Conservation (phyloP, 2,329 filamentous ascomycete species). For the Colletotrichum paranaense region DNA sequence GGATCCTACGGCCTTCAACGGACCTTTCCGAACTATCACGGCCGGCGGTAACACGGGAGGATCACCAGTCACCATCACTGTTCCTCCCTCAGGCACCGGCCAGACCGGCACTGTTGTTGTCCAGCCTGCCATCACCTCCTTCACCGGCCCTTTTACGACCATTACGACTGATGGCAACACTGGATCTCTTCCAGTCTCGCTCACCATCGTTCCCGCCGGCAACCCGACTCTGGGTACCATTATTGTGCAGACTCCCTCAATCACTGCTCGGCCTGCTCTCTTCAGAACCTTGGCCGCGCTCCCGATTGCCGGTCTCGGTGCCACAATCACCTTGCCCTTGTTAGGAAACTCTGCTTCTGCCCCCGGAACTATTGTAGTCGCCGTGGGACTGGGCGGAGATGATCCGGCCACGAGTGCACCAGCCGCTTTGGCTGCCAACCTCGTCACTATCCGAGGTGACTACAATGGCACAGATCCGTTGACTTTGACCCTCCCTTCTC, state of each 20-base stretch:
- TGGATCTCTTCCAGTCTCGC: slow-evolving; percentile 18
- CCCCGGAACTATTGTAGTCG: slow-evolving; percentile 8
- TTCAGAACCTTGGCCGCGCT: slow-evolving; percentile 17
- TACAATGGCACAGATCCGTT: slow-evolving; percentile 11
- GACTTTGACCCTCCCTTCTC: slow-evolving; percentile 6
- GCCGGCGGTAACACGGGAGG: slow-evolving; percentile 17
- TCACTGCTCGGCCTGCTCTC: neutral
- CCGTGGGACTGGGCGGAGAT: slow-evolving; percentile 18
- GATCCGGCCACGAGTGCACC: slow-evolving; percentile 19
- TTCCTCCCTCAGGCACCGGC: slow-evolving; percentile 18
- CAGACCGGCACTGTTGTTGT: slow-evolving; percentile 17
- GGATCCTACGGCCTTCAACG: neutral
- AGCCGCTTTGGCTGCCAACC: neutral
- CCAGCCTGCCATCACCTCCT: slow-evolving; percentile 13
- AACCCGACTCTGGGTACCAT: slow-evolving; percentile 25
- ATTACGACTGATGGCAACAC: slow-evolving; percentile 20
- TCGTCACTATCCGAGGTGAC: slow-evolving; percentile 15
- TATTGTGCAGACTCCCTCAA: slow-evolving; percentile 20
- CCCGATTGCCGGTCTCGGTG: slow-evolving; percentile 7
- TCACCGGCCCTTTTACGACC: slow-evolving; percentile 29
- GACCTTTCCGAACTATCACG: slow-evolving; percentile 21
- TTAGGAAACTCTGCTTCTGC: neutral
- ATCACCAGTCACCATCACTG: slow-evolving; percentile 7
- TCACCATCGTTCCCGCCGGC: slow-evolving; percentile 11
- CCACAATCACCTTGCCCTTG: slow-evolving; percentile 7